These are phyloP conservation scores for Leccinum ponderosum DNA, from an alignment of 1,284 basidiomycete genomes.

Conservation along the genomic window DNA sequence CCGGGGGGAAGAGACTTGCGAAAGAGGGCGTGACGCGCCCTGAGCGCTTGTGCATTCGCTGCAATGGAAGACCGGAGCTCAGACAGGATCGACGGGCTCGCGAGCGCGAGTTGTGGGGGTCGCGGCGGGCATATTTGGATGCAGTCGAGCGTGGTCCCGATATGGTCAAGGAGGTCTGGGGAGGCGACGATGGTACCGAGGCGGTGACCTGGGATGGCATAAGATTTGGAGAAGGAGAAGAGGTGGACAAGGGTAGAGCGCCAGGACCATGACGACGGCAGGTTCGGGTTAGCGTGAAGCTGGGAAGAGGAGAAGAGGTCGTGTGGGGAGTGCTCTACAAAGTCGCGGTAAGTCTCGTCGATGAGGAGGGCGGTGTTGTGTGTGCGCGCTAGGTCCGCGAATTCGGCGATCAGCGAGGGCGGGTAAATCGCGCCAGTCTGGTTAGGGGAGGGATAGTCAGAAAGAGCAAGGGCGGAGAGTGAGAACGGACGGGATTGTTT, in stretches of 20 bases:
- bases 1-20: slow-evolving; percentile 40
- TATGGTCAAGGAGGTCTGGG: slow-evolving; percentile 51
- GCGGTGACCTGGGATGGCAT: slow-evolving; percentile 84
- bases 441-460: slow-evolving; percentile 5
- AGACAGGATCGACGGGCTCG: slow-evolving; percentile 14
- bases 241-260: slow-evolving; percentile 67
- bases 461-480: too few species aligned
- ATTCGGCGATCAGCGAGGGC: slow-evolving; percentile 57
- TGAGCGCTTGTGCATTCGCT: slow-evolving; percentile 51
- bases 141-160: slow-evolving; percentile 74
- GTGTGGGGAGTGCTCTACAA: slow-evolving; percentile 62
- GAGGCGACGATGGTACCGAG: slow-evolving; percentile 78
- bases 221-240: slow-evolving; percentile 83
- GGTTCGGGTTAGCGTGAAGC: not conserved
- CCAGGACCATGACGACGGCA: slow-evolving; percentile 43
- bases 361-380: slow-evolving; percentile 72
- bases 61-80: slow-evolving; percentile 55
- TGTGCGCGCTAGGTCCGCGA: slow-evolving; percentile 61
- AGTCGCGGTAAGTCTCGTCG: slow-evolving; percentile 91
- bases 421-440: slow-evolving; percentile 82
- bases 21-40: slow-evolving; percentile 64
- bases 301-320: slow-evolving; percentile 42
- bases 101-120: slow-evolving; percentile 63
- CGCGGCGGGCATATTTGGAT: slow-evolving; percentile 80
- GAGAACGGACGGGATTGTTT: slow-evolving; percentile 64